Base-by-base conservation (phyloP, 2,329 filamentous ascomycete species). In the Trichoderma simmonsii region DNA sequence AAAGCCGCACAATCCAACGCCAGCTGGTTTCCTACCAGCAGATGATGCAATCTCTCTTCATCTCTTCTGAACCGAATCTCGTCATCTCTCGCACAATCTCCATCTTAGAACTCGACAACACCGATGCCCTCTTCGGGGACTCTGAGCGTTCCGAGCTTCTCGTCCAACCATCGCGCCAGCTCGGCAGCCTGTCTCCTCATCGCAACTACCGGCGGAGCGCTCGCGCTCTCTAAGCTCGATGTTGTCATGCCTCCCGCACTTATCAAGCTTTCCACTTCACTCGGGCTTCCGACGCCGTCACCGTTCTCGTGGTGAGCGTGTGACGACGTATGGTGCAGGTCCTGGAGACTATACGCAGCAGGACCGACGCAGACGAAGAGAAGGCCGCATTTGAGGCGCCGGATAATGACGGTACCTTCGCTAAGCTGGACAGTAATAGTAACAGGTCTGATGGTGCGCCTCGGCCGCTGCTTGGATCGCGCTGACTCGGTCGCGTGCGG, bases 311-410 rank as follows among this genome's bases (percentile, higher is more conserved):
- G 75, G 43, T 76, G 64, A 8, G 51, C 21, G 30, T 61, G 62
- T 73, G 70, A 11, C 72, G 75, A 34, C 74, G 48, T 34, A 73
- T 74, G 32, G 71, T 68, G 63, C 72, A 74, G 43, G 32, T 70
- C 26, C 74, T 57, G 60, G 57, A 74, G 70, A 56, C 76, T 78
- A 61, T 79, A 77, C 71, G 80, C 76, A 3, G 83, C 77, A 1
- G 86, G 83, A 0, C 88, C 89, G 54, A 91, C 85, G 75, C 87
- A 89, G 61, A 91, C 86, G 74, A 91, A 89, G 48, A 91, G 82
- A 60, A 91, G 83, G 21, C 88, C 88, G 78, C 88, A 91, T 54
- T 82, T 83, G 36, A 91, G 81, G 2, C 83, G 82, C 12, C 88
- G 83, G 70, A 91, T 87, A 24, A 90, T 85, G 75, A 91, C 85